Percentiles rank a stretch among this genome's conserved stretches.
Evolutionary conservation across 1,139 yeast species (phyloP).

Genomic region (Nakaseomyces delphensis): DNA sequence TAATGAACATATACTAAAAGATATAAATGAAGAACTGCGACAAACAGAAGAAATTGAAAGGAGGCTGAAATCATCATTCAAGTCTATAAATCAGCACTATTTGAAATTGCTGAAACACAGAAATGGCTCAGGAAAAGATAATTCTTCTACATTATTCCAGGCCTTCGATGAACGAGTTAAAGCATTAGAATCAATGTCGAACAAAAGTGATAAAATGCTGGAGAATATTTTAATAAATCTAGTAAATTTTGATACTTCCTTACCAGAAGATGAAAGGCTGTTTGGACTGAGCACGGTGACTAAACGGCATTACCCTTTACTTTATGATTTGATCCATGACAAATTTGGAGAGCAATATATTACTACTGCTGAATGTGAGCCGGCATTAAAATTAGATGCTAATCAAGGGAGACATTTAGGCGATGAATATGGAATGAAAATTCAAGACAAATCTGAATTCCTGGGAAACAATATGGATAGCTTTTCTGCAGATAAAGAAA

Average conservation of each 20-base stretch:
- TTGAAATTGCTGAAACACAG: conserved; percentile 15
- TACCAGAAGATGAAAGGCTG: background rate
- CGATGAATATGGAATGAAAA: no score
- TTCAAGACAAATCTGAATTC: no score
- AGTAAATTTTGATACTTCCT: background rate
- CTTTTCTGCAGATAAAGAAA: no score
- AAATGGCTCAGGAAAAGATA: background rate
- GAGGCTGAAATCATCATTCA: conserved; percentile 20
- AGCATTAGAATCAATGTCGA: background rate
- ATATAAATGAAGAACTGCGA: conserved; percentile 19
- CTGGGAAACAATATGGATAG: no score
- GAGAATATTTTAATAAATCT: background rate
- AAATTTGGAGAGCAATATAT: background rate
- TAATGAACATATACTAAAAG: conserved; percentile 18
- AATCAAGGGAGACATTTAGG: background rate
- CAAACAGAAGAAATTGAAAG: conserved; percentile 22
- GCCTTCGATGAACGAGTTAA: background rate
- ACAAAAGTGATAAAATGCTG: background rate
- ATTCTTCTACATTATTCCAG: background rate
- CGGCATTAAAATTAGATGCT: background rate
- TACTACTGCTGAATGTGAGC: background rate
- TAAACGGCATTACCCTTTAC: conserved; percentile 5
- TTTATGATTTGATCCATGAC: conserved; percentile 5
- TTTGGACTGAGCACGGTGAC: background rate
- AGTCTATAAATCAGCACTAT: conserved; percentile 19